Conservation (phyloP, 1,284 basidiomycete genomes). For the Marasmius fiardii region DNA sequence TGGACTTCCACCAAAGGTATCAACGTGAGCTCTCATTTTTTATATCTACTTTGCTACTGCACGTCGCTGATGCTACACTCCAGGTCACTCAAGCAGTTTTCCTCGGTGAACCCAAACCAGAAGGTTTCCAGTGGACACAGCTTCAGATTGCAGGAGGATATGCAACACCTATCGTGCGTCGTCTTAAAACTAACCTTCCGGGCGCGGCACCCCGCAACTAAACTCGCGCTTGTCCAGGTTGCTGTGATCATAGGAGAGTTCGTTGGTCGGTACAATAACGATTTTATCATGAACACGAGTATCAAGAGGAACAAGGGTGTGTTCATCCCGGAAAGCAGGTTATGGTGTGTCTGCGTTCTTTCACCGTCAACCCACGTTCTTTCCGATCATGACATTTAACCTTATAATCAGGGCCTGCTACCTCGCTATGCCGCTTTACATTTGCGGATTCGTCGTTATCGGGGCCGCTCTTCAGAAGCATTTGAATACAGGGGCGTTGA, state of each 20-base stretch:
- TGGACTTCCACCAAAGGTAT: too few relatives aligned
- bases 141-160: constrained; percentile 45
- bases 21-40: too few relatives aligned
- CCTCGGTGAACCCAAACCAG: constrained; percentile 42
- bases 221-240: constrained; percentile 34
- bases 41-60: not conserved
- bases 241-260: constrained; percentile 62
- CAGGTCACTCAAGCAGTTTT: constrained; percentile 58
- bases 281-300: constrained; percentile 49
- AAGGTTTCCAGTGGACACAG: constrained; percentile 46
- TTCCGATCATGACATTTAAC: not conserved
- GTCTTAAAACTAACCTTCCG: too few relatives aligned
- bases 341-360: constrained; percentile 62
- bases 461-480: constrained; percentile 53
- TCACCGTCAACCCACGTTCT: not conserved
- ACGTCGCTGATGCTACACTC: not conserved
- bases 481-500: constrained; percentile 42
- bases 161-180: constrained; percentile 47
- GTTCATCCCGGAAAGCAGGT: constrained; percentile 60
- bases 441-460: constrained; percentile 57
- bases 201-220: not conserved
- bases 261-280: constrained; percentile 59
- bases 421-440: constrained; percentile 52
- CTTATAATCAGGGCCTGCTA: constrained; percentile 50
- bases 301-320: constrained; percentile 57